Percentiles rank a stretch among this genome's conserved stretches.
phyloP scores from a whole-genome alignment of 2,329 filamentous ascomycete species.

The Chaetomium sp. region DNA sequence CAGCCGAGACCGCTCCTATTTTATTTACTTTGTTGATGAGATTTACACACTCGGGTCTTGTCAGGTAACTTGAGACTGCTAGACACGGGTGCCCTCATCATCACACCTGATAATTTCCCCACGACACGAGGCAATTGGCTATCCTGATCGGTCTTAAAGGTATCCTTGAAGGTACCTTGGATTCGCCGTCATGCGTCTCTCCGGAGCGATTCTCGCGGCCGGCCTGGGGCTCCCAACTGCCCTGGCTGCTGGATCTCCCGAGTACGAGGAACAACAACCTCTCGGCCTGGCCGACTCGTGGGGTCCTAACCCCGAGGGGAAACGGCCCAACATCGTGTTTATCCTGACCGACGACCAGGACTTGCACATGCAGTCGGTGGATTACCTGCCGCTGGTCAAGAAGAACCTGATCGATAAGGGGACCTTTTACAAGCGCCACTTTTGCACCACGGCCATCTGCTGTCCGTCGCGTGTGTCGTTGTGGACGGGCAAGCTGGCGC shows the following conservation, averaged over 20 bases:
- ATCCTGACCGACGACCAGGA: slow-evolving; percentile 62
- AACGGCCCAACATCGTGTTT: slow-evolving; percentile 51
- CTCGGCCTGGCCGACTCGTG: background rate
- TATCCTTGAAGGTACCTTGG: too few relatives aligned
- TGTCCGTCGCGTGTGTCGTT: slow-evolving; percentile 56
- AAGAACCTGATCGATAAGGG: slow-evolving; percentile 51
- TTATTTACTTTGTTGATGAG: too few relatives aligned
- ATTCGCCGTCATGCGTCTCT: slow-evolving; percentile 15
- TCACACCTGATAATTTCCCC: too few relatives aligned
- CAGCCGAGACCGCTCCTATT: too few relatives aligned
- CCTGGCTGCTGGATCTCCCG: background rate
- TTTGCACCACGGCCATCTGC: slow-evolving; percentile 55
- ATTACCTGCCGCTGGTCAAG: slow-evolving; percentile 50
- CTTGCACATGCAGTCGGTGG: slow-evolving; percentile 50
- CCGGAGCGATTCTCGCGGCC: slow-evolving; percentile 11
- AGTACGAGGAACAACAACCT: slow-evolving; percentile 12
- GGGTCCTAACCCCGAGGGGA: slow-evolving; percentile 1
- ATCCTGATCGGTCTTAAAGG: too few relatives aligned
- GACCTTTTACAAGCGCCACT: slow-evolving; percentile 51
- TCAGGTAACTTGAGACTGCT: too few relatives aligned
- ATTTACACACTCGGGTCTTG: too few relatives aligned
- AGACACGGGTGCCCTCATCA: too few relatives aligned
- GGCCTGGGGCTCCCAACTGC: slow-evolving; percentile 14
- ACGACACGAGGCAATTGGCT: too few relatives aligned
- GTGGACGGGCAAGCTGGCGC: slow-evolving; percentile 55